Evolutionary conservation across 2,329 filamentous ascomycete genomes (phyloP).

Genomic region (Zymoseptoria crescenta): DNA sequence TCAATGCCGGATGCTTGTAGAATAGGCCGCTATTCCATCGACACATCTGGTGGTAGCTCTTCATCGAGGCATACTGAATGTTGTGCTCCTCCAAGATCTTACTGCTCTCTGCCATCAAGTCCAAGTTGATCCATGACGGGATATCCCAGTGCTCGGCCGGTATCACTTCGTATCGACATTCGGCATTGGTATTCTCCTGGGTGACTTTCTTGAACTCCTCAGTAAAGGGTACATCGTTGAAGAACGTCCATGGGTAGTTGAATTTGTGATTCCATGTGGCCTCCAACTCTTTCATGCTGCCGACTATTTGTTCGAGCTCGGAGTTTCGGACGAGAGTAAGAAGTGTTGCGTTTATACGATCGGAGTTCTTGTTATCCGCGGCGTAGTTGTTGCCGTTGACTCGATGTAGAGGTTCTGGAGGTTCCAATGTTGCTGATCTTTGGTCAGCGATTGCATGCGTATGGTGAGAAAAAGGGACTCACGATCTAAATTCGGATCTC

Average conservation of each 20-base stretch:
- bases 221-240: slow-evolving; percentile 91
- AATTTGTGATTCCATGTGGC: slow-evolving; percentile 96
- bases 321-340: slow-evolving; percentile 87
- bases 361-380: slow-evolving; percentile 63
- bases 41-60: slow-evolving; percentile 98
- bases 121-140: slow-evolving; percentile 84
- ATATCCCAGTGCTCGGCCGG: slow-evolving; percentile 93
- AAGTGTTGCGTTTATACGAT: slow-evolving; percentile 87
- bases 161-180: slow-evolving; percentile 78
- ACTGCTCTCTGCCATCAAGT: slow-evolving; percentile 77
- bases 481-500: slow-evolving; percentile 85
- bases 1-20: slow-evolving; percentile 87
- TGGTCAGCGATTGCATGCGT: neutral
- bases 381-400: slow-evolving; percentile 66
- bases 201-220: slow-evolving; percentile 88
- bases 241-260: slow-evolving; percentile 99
- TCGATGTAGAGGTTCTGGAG: slow-evolving; percentile 65
- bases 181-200: slow-evolving; percentile 73
- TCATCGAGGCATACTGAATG: slow-evolving; percentile 81
- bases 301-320: slow-evolving; percentile 74
- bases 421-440: slow-evolving; percentile 58
- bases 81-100: slow-evolving; percentile 73
- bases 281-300: slow-evolving; percentile 86
- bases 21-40: slow-evolving; percentile 98
- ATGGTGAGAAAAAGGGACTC: slow-evolving; percentile 35